A percentile compares a stretch with the other conserved stretches of the same genome.
Evolutionary conservation across 345 rosid species (phyloP).

Genomic region (Salix suchowensis): DNA sequence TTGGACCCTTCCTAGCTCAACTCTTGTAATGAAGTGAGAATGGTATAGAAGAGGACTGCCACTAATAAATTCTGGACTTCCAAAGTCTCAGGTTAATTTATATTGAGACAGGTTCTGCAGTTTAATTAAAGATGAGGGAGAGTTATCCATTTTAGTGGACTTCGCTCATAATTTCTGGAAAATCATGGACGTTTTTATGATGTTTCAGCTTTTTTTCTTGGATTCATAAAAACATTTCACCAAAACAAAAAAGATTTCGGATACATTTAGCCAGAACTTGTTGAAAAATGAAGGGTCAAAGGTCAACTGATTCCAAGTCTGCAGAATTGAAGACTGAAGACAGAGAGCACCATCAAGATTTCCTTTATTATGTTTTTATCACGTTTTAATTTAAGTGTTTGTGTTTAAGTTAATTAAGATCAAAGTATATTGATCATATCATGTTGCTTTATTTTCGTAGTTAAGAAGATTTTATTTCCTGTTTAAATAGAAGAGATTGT

Average conservation of each 20-base stretch:
- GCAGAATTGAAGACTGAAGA: too few relatives aligned
- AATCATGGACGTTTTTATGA: background rate
- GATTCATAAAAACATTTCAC: background rate
- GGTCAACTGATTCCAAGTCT: too few relatives aligned
- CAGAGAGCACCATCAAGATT: too few relatives aligned
- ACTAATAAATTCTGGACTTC: background rate
- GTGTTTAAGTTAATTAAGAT: too few relatives aligned
- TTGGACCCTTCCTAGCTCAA: background rate
- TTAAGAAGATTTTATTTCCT: too few relatives aligned
- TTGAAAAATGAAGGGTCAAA: too few relatives aligned
- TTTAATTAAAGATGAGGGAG: background rate
- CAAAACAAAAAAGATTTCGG: background rate
- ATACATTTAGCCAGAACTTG: background rate
- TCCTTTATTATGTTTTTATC: too few relatives aligned
- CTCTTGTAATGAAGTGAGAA: background rate
- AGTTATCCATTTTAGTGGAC: background rate
- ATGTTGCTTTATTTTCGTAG: too few relatives aligned
- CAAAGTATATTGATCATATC: too few relatives aligned
- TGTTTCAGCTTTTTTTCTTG: background rate
- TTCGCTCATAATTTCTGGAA: background rate
- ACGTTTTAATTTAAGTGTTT: too few relatives aligned
- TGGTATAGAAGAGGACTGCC: background rate
- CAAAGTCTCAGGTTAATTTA: background rate
- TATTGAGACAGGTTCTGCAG: background rate
- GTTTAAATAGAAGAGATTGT: too few relatives aligned